Evolutionary conservation across 495 filamentous ascomycete species (phyloP).

Genomic region (Aspergillus ostianus): DNA sequence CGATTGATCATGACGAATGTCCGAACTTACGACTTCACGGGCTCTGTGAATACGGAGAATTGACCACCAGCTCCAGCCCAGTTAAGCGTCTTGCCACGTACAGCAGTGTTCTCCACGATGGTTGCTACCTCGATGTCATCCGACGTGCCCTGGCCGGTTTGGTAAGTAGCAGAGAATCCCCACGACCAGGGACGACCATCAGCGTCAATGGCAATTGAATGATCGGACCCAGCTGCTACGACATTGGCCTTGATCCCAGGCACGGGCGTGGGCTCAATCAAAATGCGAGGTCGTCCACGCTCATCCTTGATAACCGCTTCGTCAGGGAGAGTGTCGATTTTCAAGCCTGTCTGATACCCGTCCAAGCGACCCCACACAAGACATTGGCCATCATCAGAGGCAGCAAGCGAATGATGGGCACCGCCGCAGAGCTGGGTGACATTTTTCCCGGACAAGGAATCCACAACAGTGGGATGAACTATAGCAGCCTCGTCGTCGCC

Average conservation of each 20-base stretch:
- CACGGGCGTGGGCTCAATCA: slow-evolving; percentile 52
- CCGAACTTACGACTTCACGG: slow-evolving; percentile 17
- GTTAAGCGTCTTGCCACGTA: slow-evolving; percentile 52
- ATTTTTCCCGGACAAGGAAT: slow-evolving; percentile 49
- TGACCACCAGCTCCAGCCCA: slow-evolving; percentile 64
- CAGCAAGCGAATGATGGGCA: slow-evolving; percentile 56
- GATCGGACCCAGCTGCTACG: slow-evolving; percentile 54
- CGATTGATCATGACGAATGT: slow-evolving; percentile 3
- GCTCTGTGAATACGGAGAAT: slow-evolving; percentile 51
- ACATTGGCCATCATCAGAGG: slow-evolving; percentile 52
- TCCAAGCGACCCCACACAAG: slow-evolving; percentile 63
- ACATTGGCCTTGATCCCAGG: slow-evolving; percentile 43
- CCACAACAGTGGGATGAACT: slow-evolving; percentile 56
- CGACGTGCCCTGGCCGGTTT: slow-evolving; percentile 57
- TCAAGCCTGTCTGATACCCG: slow-evolving; percentile 56
- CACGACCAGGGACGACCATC: slow-evolving; percentile 59
- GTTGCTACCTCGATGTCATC: slow-evolving; percentile 60
- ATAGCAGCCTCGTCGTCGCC: slow-evolving; percentile 63
- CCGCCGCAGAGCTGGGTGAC: slow-evolving; percentile 54
- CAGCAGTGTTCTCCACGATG: slow-evolving; percentile 57
- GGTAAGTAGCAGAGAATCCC: slow-evolving; percentile 64
- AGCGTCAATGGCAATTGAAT: slow-evolving; percentile 55
- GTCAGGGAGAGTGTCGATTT: slow-evolving; percentile 48
- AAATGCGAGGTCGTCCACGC: slow-evolving; percentile 50
- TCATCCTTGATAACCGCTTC: slow-evolving; percentile 49